Conservation (phyloP, 768 basidiomycete genomes). For the Xerocomus spinulosus region DNA sequence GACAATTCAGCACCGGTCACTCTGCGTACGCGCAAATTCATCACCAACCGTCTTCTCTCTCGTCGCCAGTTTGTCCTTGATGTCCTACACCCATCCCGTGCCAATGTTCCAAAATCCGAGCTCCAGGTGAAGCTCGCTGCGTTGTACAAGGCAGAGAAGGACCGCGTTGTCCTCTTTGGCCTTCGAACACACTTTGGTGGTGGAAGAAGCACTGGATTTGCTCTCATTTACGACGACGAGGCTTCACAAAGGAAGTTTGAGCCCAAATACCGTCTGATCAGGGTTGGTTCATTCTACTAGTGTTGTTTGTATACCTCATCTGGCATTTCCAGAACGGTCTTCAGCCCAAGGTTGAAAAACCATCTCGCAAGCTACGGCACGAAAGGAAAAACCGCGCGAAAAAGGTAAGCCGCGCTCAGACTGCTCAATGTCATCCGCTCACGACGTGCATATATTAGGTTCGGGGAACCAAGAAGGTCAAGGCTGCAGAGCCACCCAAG, state of each 20-base stretch:
- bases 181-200: slow-evolving; percentile 97
- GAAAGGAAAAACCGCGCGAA: slow-evolving; percentile 99
- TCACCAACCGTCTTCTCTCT: slow-evolving; percentile 95
- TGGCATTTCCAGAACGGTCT: slow-evolving; percentile 54
- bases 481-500: slow-evolving; percentile 89
- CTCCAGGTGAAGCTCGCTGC: slow-evolving; percentile 88
- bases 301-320: slow-evolving; percentile 3
- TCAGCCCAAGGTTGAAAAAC: slow-evolving; percentile 73
- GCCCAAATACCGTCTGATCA: slow-evolving; percentile 90
- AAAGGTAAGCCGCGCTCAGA: slow-evolving; percentile 60
- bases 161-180: slow-evolving; percentile 89
- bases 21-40: slow-evolving; percentile 97
- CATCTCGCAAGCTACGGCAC: slow-evolving; percentile 97
- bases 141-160: slow-evolving; percentile 91
- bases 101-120: slow-evolving; percentile 91
- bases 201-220: slow-evolving; percentile 95
- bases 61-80: slow-evolving; percentile 96
- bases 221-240: slow-evolving; percentile 96
- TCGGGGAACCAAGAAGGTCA: slow-evolving; percentile 93
- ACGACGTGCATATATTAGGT: slow-evolving; percentile 46
- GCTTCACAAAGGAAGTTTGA: slow-evolving; percentile 94
- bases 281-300: slow-evolving; percentile 53
- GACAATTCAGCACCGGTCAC: slow-evolving; percentile 84
- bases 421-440: slow-evolving; percentile 4
- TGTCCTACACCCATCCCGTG: slow-evolving; percentile 89